Evolutionary conservation across 2,329 filamentous ascomycete genomes (phyloP), one percentile per base, ranked within the genome.

Genomic region (Xylaria sp.): DNA sequence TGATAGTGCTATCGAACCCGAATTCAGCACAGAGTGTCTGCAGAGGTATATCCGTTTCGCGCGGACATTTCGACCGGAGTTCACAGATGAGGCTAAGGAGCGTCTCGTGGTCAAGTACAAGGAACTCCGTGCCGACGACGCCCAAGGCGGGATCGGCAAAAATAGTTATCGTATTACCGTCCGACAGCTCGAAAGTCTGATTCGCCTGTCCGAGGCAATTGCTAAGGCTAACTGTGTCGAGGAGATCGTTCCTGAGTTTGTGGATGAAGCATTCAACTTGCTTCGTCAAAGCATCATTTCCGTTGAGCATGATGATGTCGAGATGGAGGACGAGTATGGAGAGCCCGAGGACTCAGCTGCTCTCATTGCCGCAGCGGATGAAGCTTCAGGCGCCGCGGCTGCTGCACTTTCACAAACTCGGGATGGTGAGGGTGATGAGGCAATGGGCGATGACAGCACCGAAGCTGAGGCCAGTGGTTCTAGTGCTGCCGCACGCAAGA

Each of bases 81-180:
- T 99, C 78, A 93, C 90, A 0, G 87, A 92, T 11, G 92, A 95
- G 72, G 94, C 95, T 21, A 95, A 92, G 78, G 84, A 88, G 49
- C 83, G 93, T 6, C 86, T 99, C 1, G 95, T 99, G 2, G 85
- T 92, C 74, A 93, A 92, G 74, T 99, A 99, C 84, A 97, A 97
- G 80, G 94, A 98, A 74, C 87, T 99, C 35, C 88, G 95, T 64
- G 89, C 92, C 37, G 94, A 98, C 73, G 95, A 99, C 72, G 91
- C 94, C 0, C 94, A 97, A 76, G 95, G 95, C 53, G 95, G 95
- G 33, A 88, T 97, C 52, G 95, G 95, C 63, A 87, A 92, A 73
- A 98, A 97, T 79, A 96, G 92, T 67, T 99, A 99, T 82, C 89
- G 95, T 63, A 99, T 99, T 76, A 99, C 95, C 0, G 95, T 99